Conservation (phyloP, 2,329 filamentous ascomycete species). For the Thelonectria olida region DNA sequence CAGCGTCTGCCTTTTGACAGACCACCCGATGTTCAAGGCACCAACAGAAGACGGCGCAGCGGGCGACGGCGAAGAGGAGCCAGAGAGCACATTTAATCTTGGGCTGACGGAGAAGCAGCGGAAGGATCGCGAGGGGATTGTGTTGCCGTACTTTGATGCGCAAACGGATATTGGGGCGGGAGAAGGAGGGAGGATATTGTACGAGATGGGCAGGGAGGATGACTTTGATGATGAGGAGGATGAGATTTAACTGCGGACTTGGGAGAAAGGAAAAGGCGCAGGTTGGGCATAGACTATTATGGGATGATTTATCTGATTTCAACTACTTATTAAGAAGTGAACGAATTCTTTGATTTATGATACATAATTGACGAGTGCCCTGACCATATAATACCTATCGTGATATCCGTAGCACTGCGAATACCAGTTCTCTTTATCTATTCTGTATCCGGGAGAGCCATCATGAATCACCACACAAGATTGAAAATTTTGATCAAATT, state of each 20-base stretch:
- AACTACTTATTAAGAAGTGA: no score
- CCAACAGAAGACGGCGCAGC: slow-evolving; percentile 48
- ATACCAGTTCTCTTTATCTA: no score
- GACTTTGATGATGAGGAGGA: slow-evolving; percentile 98
- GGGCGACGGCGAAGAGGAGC: slow-evolving; percentile 60
- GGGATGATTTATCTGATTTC: neutral
- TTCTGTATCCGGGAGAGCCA: no score
- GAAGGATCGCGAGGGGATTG: slow-evolving; percentile 84
- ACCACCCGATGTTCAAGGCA: slow-evolving; percentile 75
- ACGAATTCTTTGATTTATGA: no score
- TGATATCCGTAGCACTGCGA: no score
- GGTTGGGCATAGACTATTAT: neutral
- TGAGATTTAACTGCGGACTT: slow-evolving; percentile 65
- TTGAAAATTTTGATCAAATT: no score
- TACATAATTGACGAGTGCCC: no score
- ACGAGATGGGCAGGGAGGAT: slow-evolving; percentile 96
- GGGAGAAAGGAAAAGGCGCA: neutral
- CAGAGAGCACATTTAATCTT: slow-evolving; percentile 84
- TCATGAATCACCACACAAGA: no score
- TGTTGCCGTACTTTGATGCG: slow-evolving; percentile 96
- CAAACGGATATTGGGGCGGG: slow-evolving; percentile 82
- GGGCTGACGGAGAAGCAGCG: slow-evolving; percentile 91
- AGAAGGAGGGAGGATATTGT: slow-evolving; percentile 91
- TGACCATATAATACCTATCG: no score
- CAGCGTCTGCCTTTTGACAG: slow-evolving; percentile 71